A percentile compares a stretch with the other conserved stretches of the same genome.
Evolutionary conservation across 148 eudicot species (phyloP).

Genomic region (Rhododendron griersonianum): DNA sequence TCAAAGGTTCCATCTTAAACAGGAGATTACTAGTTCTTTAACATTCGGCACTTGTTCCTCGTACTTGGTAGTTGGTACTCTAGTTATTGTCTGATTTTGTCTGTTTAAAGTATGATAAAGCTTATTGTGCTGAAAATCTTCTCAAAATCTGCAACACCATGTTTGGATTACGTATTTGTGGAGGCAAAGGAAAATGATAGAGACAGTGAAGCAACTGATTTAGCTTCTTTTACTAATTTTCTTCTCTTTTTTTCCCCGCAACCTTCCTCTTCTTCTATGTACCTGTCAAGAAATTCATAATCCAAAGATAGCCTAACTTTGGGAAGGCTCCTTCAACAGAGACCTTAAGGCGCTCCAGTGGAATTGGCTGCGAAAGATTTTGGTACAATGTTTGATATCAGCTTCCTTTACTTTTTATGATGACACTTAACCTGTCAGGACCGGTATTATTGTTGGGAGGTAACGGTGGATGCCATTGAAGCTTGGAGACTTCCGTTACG

Average conservation of each 20-base stretch:
- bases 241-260: neutral
- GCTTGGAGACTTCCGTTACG: slow-evolving; percentile 52
- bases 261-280: neutral
- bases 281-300: neutral
- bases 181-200: neutral
- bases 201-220: neutral
- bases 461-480: slow-evolving; percentile 79
- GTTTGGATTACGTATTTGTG: neutral
- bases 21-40: neutral
- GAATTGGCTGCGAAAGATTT: slow-evolving; percentile 27
- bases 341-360: slow-evolving; percentile 42
- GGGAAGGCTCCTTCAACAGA: slow-evolving; percentile 57
- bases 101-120: neutral
- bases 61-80: neutral
- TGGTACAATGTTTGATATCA: slow-evolving; percentile 54
- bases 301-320: neutral
- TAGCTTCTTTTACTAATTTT: neutral
- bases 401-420: slow-evolving; percentile 57
- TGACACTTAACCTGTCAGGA: slow-evolving; percentile 51
- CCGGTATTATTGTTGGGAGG: slow-evolving; percentile 50
- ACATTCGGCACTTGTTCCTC: neutral
- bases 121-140: neutral
- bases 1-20: neutral
- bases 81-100: neutral
- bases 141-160: neutral